Percentiles rank a stretch among this genome's conserved stretches.
These are phyloP conservation scores for Mollisiaceae sp. DNA, from an alignment of 2,329 filamentous ascomycete species.

Conservation along the genomic window DNA sequence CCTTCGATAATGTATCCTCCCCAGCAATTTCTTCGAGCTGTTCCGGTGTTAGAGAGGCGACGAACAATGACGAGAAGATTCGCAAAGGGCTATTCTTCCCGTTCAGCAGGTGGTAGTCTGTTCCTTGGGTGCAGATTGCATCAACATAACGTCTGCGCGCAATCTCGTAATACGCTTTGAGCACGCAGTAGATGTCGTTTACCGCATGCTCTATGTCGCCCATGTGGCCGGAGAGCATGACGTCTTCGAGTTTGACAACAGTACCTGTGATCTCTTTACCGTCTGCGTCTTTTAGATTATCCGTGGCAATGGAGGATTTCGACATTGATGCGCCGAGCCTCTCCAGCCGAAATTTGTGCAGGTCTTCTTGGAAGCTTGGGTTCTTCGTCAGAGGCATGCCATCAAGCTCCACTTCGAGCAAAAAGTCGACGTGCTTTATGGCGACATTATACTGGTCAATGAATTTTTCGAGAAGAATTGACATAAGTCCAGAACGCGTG, in stretches of 20 bases:
- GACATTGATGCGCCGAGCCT: neutral
- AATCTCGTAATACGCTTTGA: conserved; percentile 67
- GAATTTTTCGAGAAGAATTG: conserved; percentile 40
- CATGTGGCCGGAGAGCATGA: neutral
- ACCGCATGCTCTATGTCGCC: conserved; percentile 46
- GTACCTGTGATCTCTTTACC: neutral
- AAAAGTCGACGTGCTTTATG: conserved; percentile 54
- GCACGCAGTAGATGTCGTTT: conserved; percentile 63
- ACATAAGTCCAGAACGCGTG: conserved; percentile 49
- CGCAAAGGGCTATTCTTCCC: conserved; percentile 11
- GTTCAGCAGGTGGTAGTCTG: conserved; percentile 1
- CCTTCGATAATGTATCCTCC: conserved; percentile 5
- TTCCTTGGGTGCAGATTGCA: conserved; percentile 50
- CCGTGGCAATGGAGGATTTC: no score
- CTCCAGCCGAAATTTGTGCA: conserved; percentile 23
- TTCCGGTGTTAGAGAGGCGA: conserved; percentile 40
- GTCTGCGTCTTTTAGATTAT: no score
- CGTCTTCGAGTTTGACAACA: neutral
- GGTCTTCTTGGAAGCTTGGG: conserved; percentile 53
- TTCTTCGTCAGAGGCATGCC: conserved; percentile 56
- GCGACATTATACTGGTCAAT: conserved; percentile 52
- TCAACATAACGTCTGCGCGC: conserved; percentile 67
- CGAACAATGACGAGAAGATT: conserved; percentile 43
- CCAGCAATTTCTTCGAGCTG: conserved; percentile 22
- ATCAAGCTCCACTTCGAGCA: conserved; percentile 56